Evolutionary conservation across 2,329 filamentous ascomycete genomes (phyloP).

Genomic region (Tolypocladium endophyticum): DNA sequence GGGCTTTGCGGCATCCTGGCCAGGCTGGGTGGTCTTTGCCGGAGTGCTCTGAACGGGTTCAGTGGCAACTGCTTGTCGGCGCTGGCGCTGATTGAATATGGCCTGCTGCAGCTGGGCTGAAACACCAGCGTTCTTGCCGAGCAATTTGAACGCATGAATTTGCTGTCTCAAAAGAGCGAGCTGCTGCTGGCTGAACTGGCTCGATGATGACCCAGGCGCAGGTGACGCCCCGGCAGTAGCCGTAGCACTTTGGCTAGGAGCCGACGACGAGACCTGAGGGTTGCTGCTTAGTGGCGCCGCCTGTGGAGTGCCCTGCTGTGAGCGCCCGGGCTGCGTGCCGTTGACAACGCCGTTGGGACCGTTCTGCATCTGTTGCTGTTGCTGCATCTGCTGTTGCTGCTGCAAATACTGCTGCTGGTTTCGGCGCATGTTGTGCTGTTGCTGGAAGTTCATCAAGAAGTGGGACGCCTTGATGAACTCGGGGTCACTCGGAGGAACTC

Average conservation of each 20-base stretch:
- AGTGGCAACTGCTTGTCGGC: conserved; percentile 44
- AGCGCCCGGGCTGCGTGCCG: conserved; percentile 30
- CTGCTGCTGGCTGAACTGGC: conserved; percentile 69
- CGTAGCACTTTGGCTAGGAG: conserved; percentile 21
- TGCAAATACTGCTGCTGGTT: conserved; percentile 32
- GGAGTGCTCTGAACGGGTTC: conserved; percentile 31
- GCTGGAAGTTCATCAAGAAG: conserved; percentile 62
- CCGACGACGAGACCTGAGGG: conserved; percentile 26
- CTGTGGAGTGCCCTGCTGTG: conserved; percentile 25
- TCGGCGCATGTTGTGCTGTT: conserved; percentile 47
- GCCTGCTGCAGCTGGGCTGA: conserved; percentile 70
- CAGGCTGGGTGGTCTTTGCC: conserved; percentile 16
- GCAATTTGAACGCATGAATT: conserved; percentile 81
- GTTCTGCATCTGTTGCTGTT: conserved; percentile 44
- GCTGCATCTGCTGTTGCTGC: conserved; percentile 21
- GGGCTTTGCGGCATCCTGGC: conserved; percentile 24
- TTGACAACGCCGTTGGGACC: conserved; percentile 44
- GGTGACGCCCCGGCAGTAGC: conserved; percentile 19
- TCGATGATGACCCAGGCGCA: conserved; percentile 22
- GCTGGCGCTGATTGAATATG: conserved; percentile 65
- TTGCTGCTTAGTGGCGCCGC: conserved; percentile 18
- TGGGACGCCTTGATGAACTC: conserved; percentile 77
- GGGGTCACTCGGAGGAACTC: conserved; percentile 71
- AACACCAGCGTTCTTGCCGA: conserved; percentile 79
- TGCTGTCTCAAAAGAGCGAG: conserved; percentile 70